phyloP scores from a whole-genome alignment of 495 filamentous ascomycete genomes.

The Trichodelitschia bisporula region DNA sequence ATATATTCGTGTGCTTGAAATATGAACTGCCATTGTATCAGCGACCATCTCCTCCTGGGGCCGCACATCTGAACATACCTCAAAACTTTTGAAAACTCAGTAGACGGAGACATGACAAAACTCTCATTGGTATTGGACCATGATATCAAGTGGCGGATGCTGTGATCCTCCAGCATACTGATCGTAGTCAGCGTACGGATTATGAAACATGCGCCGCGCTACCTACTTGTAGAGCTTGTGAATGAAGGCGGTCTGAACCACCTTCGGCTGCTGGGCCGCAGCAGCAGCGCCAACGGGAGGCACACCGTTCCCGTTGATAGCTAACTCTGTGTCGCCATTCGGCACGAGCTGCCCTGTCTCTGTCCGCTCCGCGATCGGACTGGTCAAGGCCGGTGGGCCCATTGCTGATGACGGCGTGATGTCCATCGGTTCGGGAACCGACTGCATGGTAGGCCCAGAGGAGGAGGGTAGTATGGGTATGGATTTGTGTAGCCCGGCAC shows the following conservation, averaged over 20 bases:
- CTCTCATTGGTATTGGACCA: conserved; percentile 89
- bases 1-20: conserved; percentile 98
- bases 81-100: conserved; percentile 94
- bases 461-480: conserved; percentile 1
- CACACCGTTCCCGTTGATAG: conserved; percentile 9
- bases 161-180: conserved; percentile 89
- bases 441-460: not conserved
- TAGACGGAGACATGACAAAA: conserved; percentile 93
- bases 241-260: conserved; percentile 97
- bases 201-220: not conserved
- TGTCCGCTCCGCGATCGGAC: not conserved
- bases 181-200: conserved; percentile 21
- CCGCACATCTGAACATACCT: too few relatives aligned
- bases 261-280: conserved; percentile 84
- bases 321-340: not conserved
- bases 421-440: conserved; percentile 1
- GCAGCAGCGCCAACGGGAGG: conserved; percentile 38
- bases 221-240: conserved; percentile 96
- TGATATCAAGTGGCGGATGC: conserved; percentile 83
- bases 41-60: too few relatives aligned
- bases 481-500: not conserved
- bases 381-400: not conserved
- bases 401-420: conserved; percentile 1
- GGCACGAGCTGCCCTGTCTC: not conserved
- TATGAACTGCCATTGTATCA: conserved; percentile 65